Evolutionary conservation across 2,329 filamentous ascomycete genomes (phyloP).

Genomic region (Purpureocillium lavendulum): DNA sequence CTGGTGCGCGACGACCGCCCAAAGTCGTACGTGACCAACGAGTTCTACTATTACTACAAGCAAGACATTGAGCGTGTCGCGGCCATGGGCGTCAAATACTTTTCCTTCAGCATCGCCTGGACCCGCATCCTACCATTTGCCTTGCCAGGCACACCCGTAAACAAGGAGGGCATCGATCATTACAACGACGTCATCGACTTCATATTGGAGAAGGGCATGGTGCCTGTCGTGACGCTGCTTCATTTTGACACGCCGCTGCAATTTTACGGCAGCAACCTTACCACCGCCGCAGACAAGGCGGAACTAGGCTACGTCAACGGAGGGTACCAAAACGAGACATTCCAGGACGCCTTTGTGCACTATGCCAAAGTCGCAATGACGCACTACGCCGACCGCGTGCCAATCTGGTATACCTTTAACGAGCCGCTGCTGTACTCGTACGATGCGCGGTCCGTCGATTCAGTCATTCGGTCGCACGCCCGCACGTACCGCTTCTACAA

Average conservation of each 20-base stretch:
- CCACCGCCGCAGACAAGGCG: slow-evolving; percentile 11
- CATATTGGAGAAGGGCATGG: slow-evolving; percentile 38
- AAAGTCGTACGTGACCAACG: slow-evolving; percentile 31
- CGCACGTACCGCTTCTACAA: slow-evolving; percentile 45
- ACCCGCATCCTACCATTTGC: slow-evolving; percentile 43
- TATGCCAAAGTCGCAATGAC: slow-evolving; percentile 44
- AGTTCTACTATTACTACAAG: slow-evolving; percentile 48
- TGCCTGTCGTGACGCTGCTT: slow-evolving; percentile 36
- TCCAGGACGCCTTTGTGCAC: slow-evolving; percentile 41
- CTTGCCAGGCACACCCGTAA: slow-evolving; percentile 39
- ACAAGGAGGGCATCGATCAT: slow-evolving; percentile 40
- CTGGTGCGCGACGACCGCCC: slow-evolving; percentile 15
- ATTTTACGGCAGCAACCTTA: slow-evolving; percentile 28
- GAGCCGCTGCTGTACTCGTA: slow-evolving; percentile 35
- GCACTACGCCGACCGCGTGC: slow-evolving; percentile 41
- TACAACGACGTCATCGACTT: slow-evolving; percentile 46
- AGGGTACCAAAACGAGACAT: slow-evolving; percentile 35
- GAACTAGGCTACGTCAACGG: slow-evolving; percentile 31
- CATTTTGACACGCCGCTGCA: slow-evolving; percentile 40
- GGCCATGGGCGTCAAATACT: slow-evolving; percentile 40
- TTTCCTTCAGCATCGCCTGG: slow-evolving; percentile 45
- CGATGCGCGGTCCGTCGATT: slow-evolving; percentile 28
- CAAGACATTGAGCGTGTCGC: slow-evolving; percentile 46
- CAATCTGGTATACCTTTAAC: slow-evolving; percentile 45
- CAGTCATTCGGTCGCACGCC: slow-evolving; percentile 39